A percentile compares a stretch with the other conserved stretches of the same genome.
Evolutionary conservation across 2,329 filamentous ascomycete genomes (phyloP).

Genomic region (Ophiostoma sp.): DNA sequence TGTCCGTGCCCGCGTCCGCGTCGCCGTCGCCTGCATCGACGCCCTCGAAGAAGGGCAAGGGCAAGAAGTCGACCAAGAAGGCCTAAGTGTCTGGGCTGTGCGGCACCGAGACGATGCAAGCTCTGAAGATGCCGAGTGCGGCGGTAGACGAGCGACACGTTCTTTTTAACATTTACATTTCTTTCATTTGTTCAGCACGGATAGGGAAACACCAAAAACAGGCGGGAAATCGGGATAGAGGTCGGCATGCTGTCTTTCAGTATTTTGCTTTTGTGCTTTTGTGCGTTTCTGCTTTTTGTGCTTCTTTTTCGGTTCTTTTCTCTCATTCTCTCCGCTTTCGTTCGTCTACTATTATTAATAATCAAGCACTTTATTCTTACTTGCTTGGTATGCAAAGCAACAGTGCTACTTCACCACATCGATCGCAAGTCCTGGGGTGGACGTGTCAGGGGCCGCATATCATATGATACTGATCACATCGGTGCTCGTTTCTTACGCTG

Average conservation of each 20-base stretch:
- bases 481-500: too few species aligned
- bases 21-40: not conserved
- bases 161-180: not conserved
- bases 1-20: not conserved
- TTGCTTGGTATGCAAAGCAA: too few species aligned
- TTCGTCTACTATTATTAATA: not conserved
- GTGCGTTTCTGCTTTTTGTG: constrained; percentile 2
- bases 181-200: constrained; percentile 7
- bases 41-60: constrained; percentile 19
- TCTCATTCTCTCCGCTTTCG: constrained; percentile 1
- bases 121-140: too few species aligned
- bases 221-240: constrained; percentile 11
- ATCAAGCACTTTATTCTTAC: not conserved
- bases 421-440: too few species aligned
- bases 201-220: constrained; percentile 1
- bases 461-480: too few species aligned
- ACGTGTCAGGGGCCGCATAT: too few species aligned
- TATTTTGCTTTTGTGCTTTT: not conserved
- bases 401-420: too few species aligned
- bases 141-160: not conserved
- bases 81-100: not conserved
- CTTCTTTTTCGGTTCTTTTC: constrained; percentile 10
- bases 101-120: too few species aligned
- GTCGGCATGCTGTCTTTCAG: not conserved
- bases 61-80: constrained; percentile 22